Evolutionary conservation across 2,329 filamentous ascomycete species (phyloP).

Genomic region (Colletotrichum cuscutae): DNA sequence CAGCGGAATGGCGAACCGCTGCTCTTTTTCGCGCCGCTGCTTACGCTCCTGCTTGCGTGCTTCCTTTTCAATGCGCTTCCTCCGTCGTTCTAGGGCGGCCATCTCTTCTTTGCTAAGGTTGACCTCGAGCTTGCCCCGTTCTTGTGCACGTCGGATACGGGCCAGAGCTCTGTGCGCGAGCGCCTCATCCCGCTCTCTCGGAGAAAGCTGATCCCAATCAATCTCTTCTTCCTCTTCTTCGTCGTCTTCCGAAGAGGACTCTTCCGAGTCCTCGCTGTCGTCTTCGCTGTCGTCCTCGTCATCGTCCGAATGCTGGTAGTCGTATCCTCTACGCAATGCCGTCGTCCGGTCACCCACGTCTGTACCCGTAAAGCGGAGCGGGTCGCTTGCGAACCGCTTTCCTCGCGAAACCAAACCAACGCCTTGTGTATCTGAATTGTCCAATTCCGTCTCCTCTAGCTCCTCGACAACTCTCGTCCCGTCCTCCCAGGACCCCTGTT

Average conservation of each 20-base stretch:
- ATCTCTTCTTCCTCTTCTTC: slow-evolving; percentile 56
- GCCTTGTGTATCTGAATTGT: slow-evolving; percentile 65
- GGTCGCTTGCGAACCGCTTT: slow-evolving; percentile 67
- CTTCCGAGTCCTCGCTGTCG: slow-evolving; percentile 52
- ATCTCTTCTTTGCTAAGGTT: slow-evolving; percentile 84
- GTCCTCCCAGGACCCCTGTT: slow-evolving; percentile 52
- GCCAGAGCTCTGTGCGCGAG: slow-evolving; percentile 82
- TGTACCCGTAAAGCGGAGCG: slow-evolving; percentile 69
- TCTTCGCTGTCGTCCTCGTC: slow-evolving; percentile 51
- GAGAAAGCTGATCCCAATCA: slow-evolving; percentile 63
- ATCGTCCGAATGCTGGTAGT: slow-evolving; percentile 47
- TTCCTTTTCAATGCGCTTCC: slow-evolving; percentile 66
- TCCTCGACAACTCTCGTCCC: slow-evolving; percentile 71
- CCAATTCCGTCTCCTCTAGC: slow-evolving; percentile 66
- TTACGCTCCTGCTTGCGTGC: slow-evolving; percentile 50
- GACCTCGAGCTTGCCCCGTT: slow-evolving; percentile 81
- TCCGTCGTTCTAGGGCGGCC: slow-evolving; percentile 78
- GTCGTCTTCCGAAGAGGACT: slow-evolving; percentile 45
- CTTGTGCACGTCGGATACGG: slow-evolving; percentile 82
- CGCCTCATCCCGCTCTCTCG: slow-evolving; percentile 76
- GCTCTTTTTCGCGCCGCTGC: slow-evolving; percentile 53
- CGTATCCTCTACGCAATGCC: slow-evolving; percentile 51
- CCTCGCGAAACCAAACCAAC: slow-evolving; percentile 59
- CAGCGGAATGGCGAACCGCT: slow-evolving; percentile 64
- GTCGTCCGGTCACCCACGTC: slow-evolving; percentile 60